phyloP scores from a whole-genome alignment of 306 rosid genomes.

The Quercus dentata region DNA sequence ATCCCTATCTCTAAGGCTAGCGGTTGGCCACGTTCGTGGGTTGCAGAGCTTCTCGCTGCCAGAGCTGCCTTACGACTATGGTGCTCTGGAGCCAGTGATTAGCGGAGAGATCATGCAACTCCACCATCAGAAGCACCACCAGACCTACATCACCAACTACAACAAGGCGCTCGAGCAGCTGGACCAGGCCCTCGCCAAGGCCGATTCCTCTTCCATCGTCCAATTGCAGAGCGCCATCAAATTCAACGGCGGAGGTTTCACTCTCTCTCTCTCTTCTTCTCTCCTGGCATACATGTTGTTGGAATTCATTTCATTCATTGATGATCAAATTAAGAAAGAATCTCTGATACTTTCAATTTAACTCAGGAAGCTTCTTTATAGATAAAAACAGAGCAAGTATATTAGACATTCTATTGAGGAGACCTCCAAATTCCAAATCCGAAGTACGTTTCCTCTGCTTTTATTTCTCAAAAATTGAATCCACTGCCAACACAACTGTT shows the following conservation, averaged over 20 bases:
- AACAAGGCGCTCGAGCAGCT: conserved; percentile 59
- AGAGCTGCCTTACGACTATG: conserved; percentile 55
- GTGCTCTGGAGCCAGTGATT: conserved; percentile 52
- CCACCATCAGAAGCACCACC: conserved; percentile 59
- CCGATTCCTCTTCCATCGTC: conserved; percentile 26
- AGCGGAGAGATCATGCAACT: conserved; percentile 50
- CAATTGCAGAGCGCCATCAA: conserved; percentile 45
- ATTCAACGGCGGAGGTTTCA: conserved; percentile 53
- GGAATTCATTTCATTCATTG: too few species aligned
- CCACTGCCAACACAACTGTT: too few species aligned
- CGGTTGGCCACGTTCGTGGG: conserved; percentile 15
- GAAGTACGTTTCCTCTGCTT: background rate
- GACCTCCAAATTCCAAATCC: background rate
- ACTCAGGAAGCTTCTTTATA: too few species aligned
- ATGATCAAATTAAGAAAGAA: too few species aligned
- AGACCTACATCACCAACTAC: conserved; percentile 55
- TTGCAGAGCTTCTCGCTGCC: conserved; percentile 48
- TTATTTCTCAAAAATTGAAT: background rate
- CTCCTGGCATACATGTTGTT: rapidly evolving
- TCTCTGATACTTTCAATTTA: too few species aligned
- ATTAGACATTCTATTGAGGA: too few species aligned
- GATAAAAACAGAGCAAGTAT: too few species aligned
- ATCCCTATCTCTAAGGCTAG: conserved; percentile 8
- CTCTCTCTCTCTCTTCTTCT: background rate
- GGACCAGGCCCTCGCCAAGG: conserved; percentile 36